phyloP scores from a whole-genome alignment of 2,329 filamentous ascomycete species.

The Trichoderma sp. region DNA sequence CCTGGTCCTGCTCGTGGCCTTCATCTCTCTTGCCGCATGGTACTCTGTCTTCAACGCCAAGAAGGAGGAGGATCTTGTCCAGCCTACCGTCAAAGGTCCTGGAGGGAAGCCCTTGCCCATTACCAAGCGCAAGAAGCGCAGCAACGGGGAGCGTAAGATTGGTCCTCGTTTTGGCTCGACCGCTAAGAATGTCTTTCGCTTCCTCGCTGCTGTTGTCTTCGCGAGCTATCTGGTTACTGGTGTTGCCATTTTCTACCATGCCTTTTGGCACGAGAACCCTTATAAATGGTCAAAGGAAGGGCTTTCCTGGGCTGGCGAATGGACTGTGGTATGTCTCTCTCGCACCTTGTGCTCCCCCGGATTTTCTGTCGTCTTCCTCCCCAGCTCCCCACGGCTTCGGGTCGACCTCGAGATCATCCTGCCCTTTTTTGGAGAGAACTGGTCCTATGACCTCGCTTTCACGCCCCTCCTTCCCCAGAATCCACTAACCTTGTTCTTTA shows the following conservation, averaged over 20 bases:
- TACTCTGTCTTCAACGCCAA: slow-evolving; percentile 56
- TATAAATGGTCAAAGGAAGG: slow-evolving; percentile 46
- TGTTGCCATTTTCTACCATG: slow-evolving; percentile 71
- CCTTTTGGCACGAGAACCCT: slow-evolving; percentile 53
- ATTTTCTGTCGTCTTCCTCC: neutral
- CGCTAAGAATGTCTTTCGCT: slow-evolving; percentile 73
- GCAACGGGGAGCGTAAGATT: slow-evolving; percentile 48
- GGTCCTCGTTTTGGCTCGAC: slow-evolving; percentile 62
- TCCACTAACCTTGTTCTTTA: slow-evolving; percentile 8
- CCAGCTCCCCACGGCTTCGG: neutral
- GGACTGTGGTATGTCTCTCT: slow-evolving; percentile 65
- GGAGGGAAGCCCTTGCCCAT: slow-evolving; percentile 84
- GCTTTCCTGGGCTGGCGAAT: slow-evolving; percentile 74
- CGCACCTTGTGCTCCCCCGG: neutral
- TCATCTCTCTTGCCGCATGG: slow-evolving; percentile 53
- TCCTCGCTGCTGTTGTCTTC: slow-evolving; percentile 69
- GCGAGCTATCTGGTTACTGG: slow-evolving; percentile 77
- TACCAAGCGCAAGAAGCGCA: slow-evolving; percentile 58
- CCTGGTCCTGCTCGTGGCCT: slow-evolving; percentile 53
- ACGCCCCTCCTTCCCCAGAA: neutral
- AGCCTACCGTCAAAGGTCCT: slow-evolving; percentile 66
- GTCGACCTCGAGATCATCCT: neutral
- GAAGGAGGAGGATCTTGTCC: slow-evolving; percentile 50
- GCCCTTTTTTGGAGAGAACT: neutral
- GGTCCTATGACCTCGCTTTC: slow-evolving; percentile 6